phyloP scores from a whole-genome alignment of 345 rosid genomes.

The sweet orange (Citrus sinensis) region DNA sequence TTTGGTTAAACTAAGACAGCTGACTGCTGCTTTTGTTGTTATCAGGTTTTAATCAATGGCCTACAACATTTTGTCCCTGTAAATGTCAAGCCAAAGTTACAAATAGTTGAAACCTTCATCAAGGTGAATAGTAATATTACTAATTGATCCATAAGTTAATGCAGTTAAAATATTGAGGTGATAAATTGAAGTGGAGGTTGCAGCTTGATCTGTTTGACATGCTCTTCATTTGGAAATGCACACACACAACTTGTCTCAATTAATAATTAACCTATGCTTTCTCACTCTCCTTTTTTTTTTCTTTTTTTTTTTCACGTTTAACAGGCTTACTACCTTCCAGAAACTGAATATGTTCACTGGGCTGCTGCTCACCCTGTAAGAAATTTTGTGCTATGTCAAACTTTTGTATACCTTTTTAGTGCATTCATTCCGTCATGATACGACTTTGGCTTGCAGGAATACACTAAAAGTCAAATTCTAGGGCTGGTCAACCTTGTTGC shows the following conservation, averaged over 20 bases:
- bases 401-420: not conserved
- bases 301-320: not conserved
- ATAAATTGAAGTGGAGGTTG: not conserved
- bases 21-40: conserved; percentile 5
- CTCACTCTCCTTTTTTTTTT: not conserved
- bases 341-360: conserved; percentile 96
- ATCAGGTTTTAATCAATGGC: conserved; percentile 87
- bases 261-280: not conserved
- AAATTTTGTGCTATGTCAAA: not conserved
- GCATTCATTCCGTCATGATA: not conserved
- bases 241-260: not conserved
- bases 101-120: conserved; percentile 75
- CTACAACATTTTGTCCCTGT: conserved; percentile 73
- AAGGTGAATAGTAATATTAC: conserved; percentile 44
- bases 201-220: not conserved
- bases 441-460: conserved; percentile 50
- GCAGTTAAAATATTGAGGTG: not conserved
- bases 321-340: conserved; percentile 96
- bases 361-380: conserved; percentile 92
- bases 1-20: not conserved
- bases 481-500: conserved; percentile 92
- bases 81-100: conserved; percentile 75
- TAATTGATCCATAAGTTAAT: not conserved
- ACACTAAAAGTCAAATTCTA: conserved; percentile 64
- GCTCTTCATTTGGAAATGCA: not conserved